These are phyloP conservation scores for Termitomyces sp. DNA, from an alignment of 768 basidiomycete genomes.

Conservation along the genomic window DNA sequence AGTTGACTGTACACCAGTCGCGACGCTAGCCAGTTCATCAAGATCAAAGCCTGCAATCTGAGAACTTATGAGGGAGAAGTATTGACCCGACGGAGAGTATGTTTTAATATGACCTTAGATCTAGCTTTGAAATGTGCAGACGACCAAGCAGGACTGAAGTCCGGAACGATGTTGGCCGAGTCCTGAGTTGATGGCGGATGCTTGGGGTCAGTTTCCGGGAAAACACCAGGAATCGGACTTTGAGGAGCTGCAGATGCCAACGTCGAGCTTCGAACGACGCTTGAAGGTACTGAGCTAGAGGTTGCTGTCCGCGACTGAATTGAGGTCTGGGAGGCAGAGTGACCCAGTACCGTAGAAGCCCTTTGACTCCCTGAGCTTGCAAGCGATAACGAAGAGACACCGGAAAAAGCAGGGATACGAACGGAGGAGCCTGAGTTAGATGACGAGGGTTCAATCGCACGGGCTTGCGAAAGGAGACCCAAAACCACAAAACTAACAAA, in stretches of 20 bases:
- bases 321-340: not conserved
- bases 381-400: not conserved
- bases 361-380: not conserved
- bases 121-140: slow-evolving; percentile 38
- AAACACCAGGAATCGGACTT: slow-evolving; percentile 37
- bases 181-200: slow-evolving; percentile 35
- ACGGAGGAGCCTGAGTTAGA: not conserved
- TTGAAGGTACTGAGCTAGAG: not conserved
- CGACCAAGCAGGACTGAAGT: slow-evolving; percentile 30
- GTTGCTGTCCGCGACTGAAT: not conserved
- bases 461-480: not conserved
- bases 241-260: slow-evolving; percentile 35
- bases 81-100: too few relatives aligned
- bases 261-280: slow-evolving; percentile 16
- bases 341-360: not conserved
- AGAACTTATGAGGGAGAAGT: not conserved
- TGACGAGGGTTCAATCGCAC: not conserved
- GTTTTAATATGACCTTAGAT: slow-evolving; percentile 22
- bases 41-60: slow-evolving; percentile 31
- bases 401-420: not conserved
- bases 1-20: slow-evolving; percentile 40
- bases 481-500: not conserved
- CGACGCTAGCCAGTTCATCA: slow-evolving; percentile 42
- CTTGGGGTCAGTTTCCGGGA: slow-evolving; percentile 36
- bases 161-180: slow-evolving; percentile 9